Percentiles rank a stretch among this genome's conserved stretches.
These are phyloP conservation scores for Fusarium hostae DNA, from an alignment of 2,329 filamentous ascomycete species.

Conservation along the genomic window DNA sequence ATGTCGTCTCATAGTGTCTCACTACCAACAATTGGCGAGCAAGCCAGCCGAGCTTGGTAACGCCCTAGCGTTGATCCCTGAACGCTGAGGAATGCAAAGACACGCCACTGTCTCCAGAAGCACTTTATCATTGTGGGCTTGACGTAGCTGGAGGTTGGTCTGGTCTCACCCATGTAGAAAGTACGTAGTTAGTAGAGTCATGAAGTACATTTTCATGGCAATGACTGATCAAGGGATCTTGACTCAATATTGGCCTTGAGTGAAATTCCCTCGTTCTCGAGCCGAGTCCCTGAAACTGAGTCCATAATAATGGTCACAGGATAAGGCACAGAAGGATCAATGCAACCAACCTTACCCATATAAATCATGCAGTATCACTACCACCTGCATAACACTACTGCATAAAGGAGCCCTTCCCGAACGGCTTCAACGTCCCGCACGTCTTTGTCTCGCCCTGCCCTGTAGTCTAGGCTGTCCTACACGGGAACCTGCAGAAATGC, in stretches of 20 bases:
- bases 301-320: not conserved
- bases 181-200: not conserved
- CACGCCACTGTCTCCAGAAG: constrained; percentile 27
- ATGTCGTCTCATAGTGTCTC: constrained; percentile 28
- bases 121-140: constrained; percentile 12
- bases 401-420: constrained; percentile 2
- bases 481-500: constrained; percentile 36
- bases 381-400: constrained; percentile 29
- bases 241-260: not conserved
- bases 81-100: constrained; percentile 27
- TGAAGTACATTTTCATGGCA: constrained; percentile 1
- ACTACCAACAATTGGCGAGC: not conserved
- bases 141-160: constrained; percentile 29
- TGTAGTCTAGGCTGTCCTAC: not conserved
- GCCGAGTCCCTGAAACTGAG: constrained; percentile 5
- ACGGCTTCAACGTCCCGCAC: constrained; percentile 21
- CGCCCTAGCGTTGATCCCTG: constrained; percentile 34
- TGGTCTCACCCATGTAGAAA: constrained; percentile 1
- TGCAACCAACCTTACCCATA: constrained; percentile 13
- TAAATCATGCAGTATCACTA: constrained; percentile 33
- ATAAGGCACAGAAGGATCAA: constrained; percentile 9
- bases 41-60: constrained; percentile 38
- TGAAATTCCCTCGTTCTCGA: not conserved
- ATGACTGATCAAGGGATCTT: constrained; percentile 3
- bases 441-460: not conserved